These are phyloP conservation scores for Verticillium klebahnii DNA, from an alignment of 2,329 filamentous ascomycete genomes.

Conservation along the genomic window DNA sequence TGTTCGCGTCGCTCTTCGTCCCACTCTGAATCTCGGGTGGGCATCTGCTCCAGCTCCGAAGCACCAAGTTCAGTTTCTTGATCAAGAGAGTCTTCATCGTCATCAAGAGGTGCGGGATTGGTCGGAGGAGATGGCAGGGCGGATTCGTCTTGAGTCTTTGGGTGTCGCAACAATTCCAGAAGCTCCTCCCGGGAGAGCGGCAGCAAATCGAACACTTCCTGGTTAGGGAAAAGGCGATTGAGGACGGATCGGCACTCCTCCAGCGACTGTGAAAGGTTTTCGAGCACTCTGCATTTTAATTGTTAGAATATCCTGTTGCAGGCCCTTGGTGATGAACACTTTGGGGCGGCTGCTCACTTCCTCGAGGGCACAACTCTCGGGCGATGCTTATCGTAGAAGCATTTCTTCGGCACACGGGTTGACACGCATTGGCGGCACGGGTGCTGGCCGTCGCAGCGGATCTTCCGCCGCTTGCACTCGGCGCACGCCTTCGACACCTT, in stretches of 20 bases:
- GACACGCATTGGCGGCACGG: slow-evolving; percentile 80
- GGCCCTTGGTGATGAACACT: too few species aligned
- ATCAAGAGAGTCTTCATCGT: slow-evolving; percentile 44
- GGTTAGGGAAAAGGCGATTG: slow-evolving; percentile 56
- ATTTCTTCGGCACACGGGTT: slow-evolving; percentile 73
- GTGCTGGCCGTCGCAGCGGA: slow-evolving; percentile 65
- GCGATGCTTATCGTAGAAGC: slow-evolving; percentile 76
- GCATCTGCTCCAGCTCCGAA: slow-evolving; percentile 62
- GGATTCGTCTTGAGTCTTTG: slow-evolving; percentile 25
- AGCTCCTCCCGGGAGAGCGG: slow-evolving; percentile 56
- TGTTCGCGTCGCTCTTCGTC: slow-evolving; percentile 57
- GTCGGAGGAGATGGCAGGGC: slow-evolving; percentile 50
- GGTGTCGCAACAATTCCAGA: slow-evolving; percentile 49
- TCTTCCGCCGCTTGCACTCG: slow-evolving; percentile 54
- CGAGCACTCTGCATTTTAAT: slow-evolving; percentile 35
- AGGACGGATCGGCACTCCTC: slow-evolving; percentile 64
- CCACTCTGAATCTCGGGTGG: slow-evolving; percentile 58
- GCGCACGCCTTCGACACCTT: slow-evolving; percentile 58
- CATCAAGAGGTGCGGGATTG: slow-evolving; percentile 41
- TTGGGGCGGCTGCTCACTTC: slow-evolving; percentile 44
- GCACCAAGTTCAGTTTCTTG: slow-evolving; percentile 39
- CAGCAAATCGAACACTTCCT: slow-evolving; percentile 45
- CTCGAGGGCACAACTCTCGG: slow-evolving; percentile 72
- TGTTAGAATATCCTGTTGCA: background rate
- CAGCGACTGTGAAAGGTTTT: slow-evolving; percentile 58